A percentile compares a stretch with the other conserved stretches of the same genome.
Evolutionary conservation across 2,329 filamentous ascomycete genomes (phyloP).

Genomic region (Chaetomium olivaceum): DNA sequence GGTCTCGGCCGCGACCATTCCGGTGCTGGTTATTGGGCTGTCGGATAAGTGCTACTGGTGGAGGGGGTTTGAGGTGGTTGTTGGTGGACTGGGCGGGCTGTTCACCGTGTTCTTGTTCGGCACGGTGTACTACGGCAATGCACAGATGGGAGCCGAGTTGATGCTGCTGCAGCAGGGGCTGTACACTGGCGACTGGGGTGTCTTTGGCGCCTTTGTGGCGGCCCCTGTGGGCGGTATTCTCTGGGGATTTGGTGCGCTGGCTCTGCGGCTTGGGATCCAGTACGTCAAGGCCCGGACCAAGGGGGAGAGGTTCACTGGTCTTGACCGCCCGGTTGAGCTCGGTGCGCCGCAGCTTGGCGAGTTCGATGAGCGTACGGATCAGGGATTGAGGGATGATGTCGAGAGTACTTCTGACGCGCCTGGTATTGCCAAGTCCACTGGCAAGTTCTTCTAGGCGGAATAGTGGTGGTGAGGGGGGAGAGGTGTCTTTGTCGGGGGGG

Average conservation of each 20-base stretch:
- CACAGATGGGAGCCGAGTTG: slow-evolving; percentile 62
- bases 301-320: slow-evolving; percentile 65
- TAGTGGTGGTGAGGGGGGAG: background rate
- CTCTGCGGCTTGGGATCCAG: slow-evolving; percentile 58
- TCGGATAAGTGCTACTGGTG: slow-evolving; percentile 68
- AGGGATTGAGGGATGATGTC: slow-evolving; percentile 5
- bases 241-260: slow-evolving; percentile 67
- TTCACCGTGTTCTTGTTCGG: slow-evolving; percentile 81
- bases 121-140: slow-evolving; percentile 72
- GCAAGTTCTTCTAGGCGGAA: slow-evolving; percentile 55
- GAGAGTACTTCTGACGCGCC: slow-evolving; percentile 25
- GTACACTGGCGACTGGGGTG: slow-evolving; percentile 77
- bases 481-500: no score
- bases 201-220: slow-evolving; percentile 79
- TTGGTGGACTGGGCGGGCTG: slow-evolving; percentile 75
- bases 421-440: slow-evolving; percentile 41
- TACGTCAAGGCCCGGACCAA: slow-evolving; percentile 57
- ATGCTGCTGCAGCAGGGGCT: slow-evolving; percentile 72
- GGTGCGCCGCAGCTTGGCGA: slow-evolving; percentile 20
- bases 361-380: background rate
- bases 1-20: slow-evolving; percentile 73
- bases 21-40: slow-evolving; percentile 72
- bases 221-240: slow-evolving; percentile 74
- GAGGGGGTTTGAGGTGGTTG: slow-evolving; percentile 77
- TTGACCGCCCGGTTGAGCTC: slow-evolving; percentile 56